phyloP scores from a whole-genome alignment of 805 yeast genomes.

The Zygoascus ofunaensis region DNA sequence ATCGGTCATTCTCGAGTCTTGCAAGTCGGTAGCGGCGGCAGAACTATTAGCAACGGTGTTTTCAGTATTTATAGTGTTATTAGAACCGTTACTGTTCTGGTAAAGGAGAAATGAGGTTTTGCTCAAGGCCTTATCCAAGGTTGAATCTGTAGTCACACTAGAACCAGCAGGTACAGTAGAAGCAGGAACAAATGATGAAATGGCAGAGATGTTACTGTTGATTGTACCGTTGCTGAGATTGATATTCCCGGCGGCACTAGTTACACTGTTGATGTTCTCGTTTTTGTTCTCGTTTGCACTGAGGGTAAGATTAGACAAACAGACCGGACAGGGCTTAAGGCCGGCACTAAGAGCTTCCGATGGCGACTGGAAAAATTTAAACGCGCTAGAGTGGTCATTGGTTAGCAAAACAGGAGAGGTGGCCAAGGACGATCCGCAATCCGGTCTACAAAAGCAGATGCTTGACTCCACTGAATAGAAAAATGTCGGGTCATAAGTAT shows the following conservation, averaged over 20 bases:
- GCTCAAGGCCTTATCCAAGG: not conserved
- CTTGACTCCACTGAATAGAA: slow-evolving; percentile 34
- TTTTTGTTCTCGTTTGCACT: too few species aligned
- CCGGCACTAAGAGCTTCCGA: slow-evolving; percentile 39
- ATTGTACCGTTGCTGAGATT: slow-evolving; percentile 24
- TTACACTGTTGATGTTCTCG: too few species aligned
- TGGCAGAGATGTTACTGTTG: not conserved
- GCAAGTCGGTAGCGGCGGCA: not conserved
- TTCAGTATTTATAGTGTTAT: not conserved
- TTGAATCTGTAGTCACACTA: slow-evolving; percentile 16
- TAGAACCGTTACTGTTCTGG: not conserved
- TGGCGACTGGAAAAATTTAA: slow-evolving; percentile 34
- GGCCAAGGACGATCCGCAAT: slow-evolving; percentile 37
- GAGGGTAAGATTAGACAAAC: slow-evolving; percentile 39
- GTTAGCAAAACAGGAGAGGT: not conserved
- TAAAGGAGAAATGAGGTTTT: not conserved
- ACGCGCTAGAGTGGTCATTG: slow-evolving; percentile 26
- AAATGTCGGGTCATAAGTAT: slow-evolving; percentile 53
- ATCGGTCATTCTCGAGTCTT: too few species aligned
- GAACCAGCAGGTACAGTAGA: too few species aligned
- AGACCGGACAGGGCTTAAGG: slow-evolving; percentile 43
- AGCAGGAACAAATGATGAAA: not conserved
- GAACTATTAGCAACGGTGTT: too few species aligned
- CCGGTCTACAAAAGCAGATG: slow-evolving; percentile 54
- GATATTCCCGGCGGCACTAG: too few species aligned